Base-by-base conservation (phyloP, 768 basidiomycete species). In the Suillus clintonianus region DNA sequence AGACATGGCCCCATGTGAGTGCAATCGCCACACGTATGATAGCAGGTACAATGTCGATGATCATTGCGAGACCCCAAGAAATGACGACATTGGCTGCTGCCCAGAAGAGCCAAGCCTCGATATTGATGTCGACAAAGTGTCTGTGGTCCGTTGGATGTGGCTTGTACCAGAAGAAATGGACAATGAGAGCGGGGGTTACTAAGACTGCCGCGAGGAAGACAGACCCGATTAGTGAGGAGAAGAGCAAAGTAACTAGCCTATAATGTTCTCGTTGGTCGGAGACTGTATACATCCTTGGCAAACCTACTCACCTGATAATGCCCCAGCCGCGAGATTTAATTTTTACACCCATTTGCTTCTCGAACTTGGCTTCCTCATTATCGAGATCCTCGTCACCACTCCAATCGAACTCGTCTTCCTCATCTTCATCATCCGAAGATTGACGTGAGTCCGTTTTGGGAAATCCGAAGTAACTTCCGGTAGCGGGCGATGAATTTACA, bases 91-190 rank as follows among this genome's bases (percentile, higher is more conserved):
- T 92, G 43, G 89, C 83, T 5, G 91, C 92, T 8, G 85, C 86
- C 90, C 91, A 94, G 74, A 90, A 91, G 3, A 92, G 79, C 91
- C 91, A 94, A 4, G 89, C 88, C 72, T 89, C 80, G 51, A 89
- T 73, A 71, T 89, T 92, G 65, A 87, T 82, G 60, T 82, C 83
- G 65, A 91, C 82, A 65, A 82, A 89, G 34, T 78, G 80, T 17
- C 89, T 83, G 66, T 86, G 77, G 9, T 81, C 79, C 19, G 83
- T 83, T 8, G 82, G 84, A 61, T 89, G 72, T 0, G 83, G 84
- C 51, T 85, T 82, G 69, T 88, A 90, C 87, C 88, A 93, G 71
- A 84, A 84, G 72, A 90, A 87, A 66, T 89, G 84, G 53, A 92
- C 71, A 53, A 91, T 71, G 32, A 94, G 68, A 10, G 85, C 88